Evolutionary conservation across 2,329 filamentous ascomycete genomes (phyloP).

Genomic region (Torrubiella hemipterigena): DNA sequence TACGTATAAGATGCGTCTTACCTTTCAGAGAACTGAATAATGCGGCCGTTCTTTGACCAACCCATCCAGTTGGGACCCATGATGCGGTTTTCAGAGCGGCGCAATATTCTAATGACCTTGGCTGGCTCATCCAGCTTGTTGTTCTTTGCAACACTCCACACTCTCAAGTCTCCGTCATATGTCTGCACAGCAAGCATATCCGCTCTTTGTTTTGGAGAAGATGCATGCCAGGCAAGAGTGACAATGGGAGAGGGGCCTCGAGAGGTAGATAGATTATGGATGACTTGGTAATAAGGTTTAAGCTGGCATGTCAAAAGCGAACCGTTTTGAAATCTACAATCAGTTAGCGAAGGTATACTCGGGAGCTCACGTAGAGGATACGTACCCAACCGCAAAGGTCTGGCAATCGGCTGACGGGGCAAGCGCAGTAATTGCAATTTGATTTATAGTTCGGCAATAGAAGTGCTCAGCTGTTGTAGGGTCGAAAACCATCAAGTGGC

Average conservation of each 20-base stretch:
- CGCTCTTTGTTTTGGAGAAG: conserved; percentile 88
- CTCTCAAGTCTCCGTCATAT: conserved; percentile 78
- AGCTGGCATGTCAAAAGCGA: conserved; percentile 83
- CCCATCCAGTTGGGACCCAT: conserved; percentile 87
- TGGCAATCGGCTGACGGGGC: conserved; percentile 82
- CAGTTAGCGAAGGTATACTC: conserved; percentile 9
- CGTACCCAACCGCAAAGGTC: conserved; percentile 90
- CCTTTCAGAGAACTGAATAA: conserved; percentile 86
- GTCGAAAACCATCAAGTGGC: conserved; percentile 89
- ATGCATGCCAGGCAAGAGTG: conserved; percentile 87
- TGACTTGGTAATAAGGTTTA: conserved; percentile 83
- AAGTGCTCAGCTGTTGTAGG: conserved; percentile 87
- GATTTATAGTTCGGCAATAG: conserved; percentile 76
- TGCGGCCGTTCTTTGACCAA: conserved; percentile 96
- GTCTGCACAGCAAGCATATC: conserved; percentile 96
- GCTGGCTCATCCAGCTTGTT: conserved; percentile 61
- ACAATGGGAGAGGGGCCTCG: conserved; percentile 78
- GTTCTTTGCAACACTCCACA: conserved; percentile 91
- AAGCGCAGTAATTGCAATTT: conserved; percentile 88
- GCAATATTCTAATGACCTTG: conserved; percentile 79
- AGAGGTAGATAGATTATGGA: conserved; percentile 82
- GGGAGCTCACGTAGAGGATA: too few species aligned
- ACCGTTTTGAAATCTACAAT: conserved; percentile 76
- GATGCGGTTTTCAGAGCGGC: conserved; percentile 61
- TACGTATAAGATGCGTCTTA: conserved; percentile 35